Evolutionary conservation across 345 rosid genomes (phyloP), one percentile per base, ranked within the genome.

Genomic region (Eucalyptus pauciflora): DNA sequence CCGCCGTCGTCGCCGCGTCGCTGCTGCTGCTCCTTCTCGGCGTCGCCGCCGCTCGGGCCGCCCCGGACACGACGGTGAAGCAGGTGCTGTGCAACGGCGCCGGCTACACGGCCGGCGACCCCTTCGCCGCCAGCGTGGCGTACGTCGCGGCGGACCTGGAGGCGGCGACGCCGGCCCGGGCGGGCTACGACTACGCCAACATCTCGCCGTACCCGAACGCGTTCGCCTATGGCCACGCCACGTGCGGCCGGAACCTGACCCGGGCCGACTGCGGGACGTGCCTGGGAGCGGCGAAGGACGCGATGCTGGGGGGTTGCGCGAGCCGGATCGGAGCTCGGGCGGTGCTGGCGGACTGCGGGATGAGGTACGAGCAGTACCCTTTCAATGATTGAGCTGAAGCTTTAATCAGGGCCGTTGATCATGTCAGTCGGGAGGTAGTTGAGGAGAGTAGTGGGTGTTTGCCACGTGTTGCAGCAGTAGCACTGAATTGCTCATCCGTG

Each of bases 291-390:
- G 95, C 97, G 48, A 92, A 92, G 90, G 51, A 90, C 25, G 51
- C 88, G 90, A 86, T 93, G 94, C 24, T 92, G 7, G 89, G 86
- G 50, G 45, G 86, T 13, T 93, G 96, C 91, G 93, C 51, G 29
- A 91, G 43, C 88, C 89, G 94, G 87, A 93, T 91, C 85, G 96
- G 95, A 54, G 92, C 91, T 64, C 97, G 95, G 62, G 93, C 92
- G 9, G 90, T 89, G 91, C 96, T 94, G 48, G 83, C 54, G 64
- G 97, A 93, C 90, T 94, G 96, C 81, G 86, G 90, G 10, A 91
- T 95, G 86, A 92, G 97, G 94, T 95, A 94, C 49, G 97, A 94
- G 95, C 94, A 95, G 88, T 93, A 94, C 64, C 95, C 96, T 25
- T 92, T 95, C 20, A 86, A 20, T 69, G 93, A 92, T 88, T 93